A percentile compares a stretch with the other conserved stretches of the same genome.
phyloP scores from a whole-genome alignment of 768 basidiomycete genomes.

The Phylloporus rhodoxanthus region DNA sequence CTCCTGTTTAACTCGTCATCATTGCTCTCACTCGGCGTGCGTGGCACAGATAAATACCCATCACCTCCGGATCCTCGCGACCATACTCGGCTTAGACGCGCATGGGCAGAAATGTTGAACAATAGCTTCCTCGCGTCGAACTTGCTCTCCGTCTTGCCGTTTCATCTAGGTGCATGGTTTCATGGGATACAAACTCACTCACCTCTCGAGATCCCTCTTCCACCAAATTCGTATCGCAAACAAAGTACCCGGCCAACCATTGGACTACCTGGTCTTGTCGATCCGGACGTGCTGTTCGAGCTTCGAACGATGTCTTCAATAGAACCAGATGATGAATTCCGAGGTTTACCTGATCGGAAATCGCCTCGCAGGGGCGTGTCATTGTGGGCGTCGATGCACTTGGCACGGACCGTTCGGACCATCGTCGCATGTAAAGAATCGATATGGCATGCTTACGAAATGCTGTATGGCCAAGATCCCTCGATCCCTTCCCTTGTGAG shows the following conservation, averaged over 20 bases:
- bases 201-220: conserved; percentile 48
- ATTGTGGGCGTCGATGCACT: conserved; percentile 57
- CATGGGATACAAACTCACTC: conserved; percentile 45
- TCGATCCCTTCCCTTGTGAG: conserved; percentile 36
- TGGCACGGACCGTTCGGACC: conserved; percentile 52
- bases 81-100: conserved; percentile 52
- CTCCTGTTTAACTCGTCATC: conserved; percentile 14
- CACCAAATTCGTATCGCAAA: conserved; percentile 40
- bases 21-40: conserved; percentile 18
- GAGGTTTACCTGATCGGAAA: conserved; percentile 7
- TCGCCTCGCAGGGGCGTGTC: conserved; percentile 32
- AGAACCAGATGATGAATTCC: conserved; percentile 27
- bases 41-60: conserved; percentile 7
- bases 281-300: conserved; percentile 29
- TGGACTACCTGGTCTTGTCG: conserved; percentile 21
- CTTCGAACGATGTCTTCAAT: conserved; percentile 24
- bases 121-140: conserved; percentile 50
- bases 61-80: conserved; percentile 46
- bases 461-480: conserved; percentile 37
- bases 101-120: conserved; percentile 66
- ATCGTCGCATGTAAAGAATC: conserved; percentile 63
- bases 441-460: conserved; percentile 59
- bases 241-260: conserved; percentile 12
- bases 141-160: conserved; percentile 55
- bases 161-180: conserved; percentile 59